These are phyloP conservation scores for Pseudogymnoascus sp. DNA, from an alignment of 2,329 filamentous ascomycete genomes.

Conservation along the genomic window DNA sequence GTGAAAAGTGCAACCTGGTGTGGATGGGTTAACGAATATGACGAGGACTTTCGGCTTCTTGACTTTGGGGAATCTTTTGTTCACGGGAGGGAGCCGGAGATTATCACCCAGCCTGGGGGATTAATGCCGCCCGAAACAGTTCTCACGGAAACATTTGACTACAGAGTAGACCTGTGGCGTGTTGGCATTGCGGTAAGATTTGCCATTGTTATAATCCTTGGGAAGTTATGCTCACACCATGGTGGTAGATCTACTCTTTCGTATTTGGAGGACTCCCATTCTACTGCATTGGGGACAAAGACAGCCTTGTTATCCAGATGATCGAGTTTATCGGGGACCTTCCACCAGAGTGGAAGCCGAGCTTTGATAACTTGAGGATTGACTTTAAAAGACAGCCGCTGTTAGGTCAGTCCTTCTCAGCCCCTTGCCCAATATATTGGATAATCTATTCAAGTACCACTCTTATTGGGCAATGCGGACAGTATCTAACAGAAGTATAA, in stretches of 20 bases:
- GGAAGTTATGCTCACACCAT: background rate
- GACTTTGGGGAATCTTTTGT: slow-evolving; percentile 19
- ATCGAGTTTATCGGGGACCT: slow-evolving; percentile 12
- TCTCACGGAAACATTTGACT: slow-evolving; percentile 19
- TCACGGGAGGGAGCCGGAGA: slow-evolving; percentile 12
- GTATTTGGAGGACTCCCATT: slow-evolving; percentile 12
- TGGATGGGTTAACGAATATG: slow-evolving; percentile 18
- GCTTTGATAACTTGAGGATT: background rate
- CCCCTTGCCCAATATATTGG: background rate
- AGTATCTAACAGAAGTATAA: background rate
- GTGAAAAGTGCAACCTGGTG: slow-evolving; percentile 14
- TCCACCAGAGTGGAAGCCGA: slow-evolving; percentile 14
- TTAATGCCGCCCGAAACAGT: slow-evolving; percentile 21
- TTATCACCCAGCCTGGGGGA: slow-evolving; percentile 17
- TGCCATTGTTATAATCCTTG: background rate
- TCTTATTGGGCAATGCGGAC: background rate
- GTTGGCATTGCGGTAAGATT: slow-evolving; percentile 12
- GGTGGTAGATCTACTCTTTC: slow-evolving; percentile 14
- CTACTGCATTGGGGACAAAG: background rate
- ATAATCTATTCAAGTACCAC: background rate
- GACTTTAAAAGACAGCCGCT: background rate
- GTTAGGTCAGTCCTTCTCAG: background rate
- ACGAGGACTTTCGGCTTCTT: slow-evolving; percentile 21
- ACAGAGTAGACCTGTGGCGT: slow-evolving; percentile 21
- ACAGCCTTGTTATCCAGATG: slow-evolving; percentile 11